A percentile compares a stretch with the other conserved stretches of the same genome.
Evolutionary conservation across 106 monocot genomes (phyloP).

Genomic region (Dendrobium officinale): DNA sequence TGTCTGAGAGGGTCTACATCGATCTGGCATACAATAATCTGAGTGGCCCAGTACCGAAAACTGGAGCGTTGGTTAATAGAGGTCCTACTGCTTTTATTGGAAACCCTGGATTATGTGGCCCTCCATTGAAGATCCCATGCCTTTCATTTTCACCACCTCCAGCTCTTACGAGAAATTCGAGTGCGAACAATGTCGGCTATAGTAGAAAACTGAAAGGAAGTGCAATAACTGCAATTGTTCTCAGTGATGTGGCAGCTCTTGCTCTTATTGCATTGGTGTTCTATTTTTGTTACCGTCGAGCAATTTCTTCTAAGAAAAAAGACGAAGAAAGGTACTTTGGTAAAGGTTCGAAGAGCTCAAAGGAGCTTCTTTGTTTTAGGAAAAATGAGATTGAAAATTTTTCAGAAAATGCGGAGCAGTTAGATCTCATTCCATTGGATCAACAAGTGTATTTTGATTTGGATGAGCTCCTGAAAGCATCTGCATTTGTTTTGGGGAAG

Average conservation of each 20-base stretch:
- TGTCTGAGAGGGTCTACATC: conserved; percentile 42
- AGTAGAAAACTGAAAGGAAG: background rate
- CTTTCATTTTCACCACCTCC: conserved; percentile 1
- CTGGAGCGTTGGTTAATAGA: conserved; percentile 42
- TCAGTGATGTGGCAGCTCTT: conserved; percentile 5
- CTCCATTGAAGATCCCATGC: conserved; percentile 41
- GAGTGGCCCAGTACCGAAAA: conserved; percentile 50
- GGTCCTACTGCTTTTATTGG: conserved; percentile 51
- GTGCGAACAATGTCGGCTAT: background rate
- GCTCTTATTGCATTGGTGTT: background rate
- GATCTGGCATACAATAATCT: conserved; percentile 50
- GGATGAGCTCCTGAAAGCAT: conserved; percentile 66
- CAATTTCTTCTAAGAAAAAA: conserved; percentile 2
- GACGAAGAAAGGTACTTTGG: background rate
- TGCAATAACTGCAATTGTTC: background rate
- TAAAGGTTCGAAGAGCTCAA: background rate
- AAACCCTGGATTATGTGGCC: conserved; percentile 43
- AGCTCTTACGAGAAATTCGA: background rate
- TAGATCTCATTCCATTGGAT: conserved; percentile 6
- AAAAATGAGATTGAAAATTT: background rate
- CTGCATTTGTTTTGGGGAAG: conserved; percentile 73
- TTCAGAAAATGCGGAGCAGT: conserved; percentile 4
- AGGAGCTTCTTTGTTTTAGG: conserved; percentile 1
- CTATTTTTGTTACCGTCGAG: conserved; percentile 5
- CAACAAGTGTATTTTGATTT: conserved; percentile 12